Evolutionary conservation across 2,329 filamentous ascomycete genomes (phyloP), one percentile per base, ranked within the genome.

Genomic region (Diaporthe eres): DNA sequence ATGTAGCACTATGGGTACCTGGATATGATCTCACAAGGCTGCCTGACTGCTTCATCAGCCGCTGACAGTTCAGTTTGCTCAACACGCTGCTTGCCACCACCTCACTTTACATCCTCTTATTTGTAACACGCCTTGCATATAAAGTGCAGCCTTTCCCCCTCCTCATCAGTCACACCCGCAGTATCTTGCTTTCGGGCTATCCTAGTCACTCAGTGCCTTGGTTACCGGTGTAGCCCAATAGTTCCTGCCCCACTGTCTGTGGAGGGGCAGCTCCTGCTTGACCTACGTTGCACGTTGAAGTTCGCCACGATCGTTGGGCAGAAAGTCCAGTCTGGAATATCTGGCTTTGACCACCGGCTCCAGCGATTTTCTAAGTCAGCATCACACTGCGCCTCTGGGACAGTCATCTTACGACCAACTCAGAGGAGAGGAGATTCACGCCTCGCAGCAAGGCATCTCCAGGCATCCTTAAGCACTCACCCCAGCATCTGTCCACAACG

Each of bases 21-120:
- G 49, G 47, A 49, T 37, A 60, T 65, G 74, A 75, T 53, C 74
- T 72, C 74, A 72, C 74, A 65, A 75, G 74, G 74, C 74, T 75
- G 74, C 67, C 57, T 61, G 53, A 53, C 22, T 74, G 55, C 25
- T 71, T 49, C 51, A 60, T 61, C 51, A 68, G 60, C 47, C 15
- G 44, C 34, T 47, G 15, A 55, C 65, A 42, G 47, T 70, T 28
- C 49, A 34, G 34, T 9, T 55, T 55, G 65, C 65, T 42, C 49
- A 22, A 22, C 65, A 55, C 37, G 49, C 49, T 70, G 49, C 47
- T 55, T 15, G 47, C 47, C 65, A 70, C 65, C 49, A 55, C 49
- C 65, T 37, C 31, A 19, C 31, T n/a, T 47, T 5, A 34, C n/a
- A 51, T 9, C 44, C 31, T 42, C 34, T 34, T 55, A n/a, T 13